A percentile compares a stretch with the other conserved stretches of the same genome.
Conservation (phyloP, 2,329 filamentous ascomycete genomes). For the Sporothrix globosa region DNA sequence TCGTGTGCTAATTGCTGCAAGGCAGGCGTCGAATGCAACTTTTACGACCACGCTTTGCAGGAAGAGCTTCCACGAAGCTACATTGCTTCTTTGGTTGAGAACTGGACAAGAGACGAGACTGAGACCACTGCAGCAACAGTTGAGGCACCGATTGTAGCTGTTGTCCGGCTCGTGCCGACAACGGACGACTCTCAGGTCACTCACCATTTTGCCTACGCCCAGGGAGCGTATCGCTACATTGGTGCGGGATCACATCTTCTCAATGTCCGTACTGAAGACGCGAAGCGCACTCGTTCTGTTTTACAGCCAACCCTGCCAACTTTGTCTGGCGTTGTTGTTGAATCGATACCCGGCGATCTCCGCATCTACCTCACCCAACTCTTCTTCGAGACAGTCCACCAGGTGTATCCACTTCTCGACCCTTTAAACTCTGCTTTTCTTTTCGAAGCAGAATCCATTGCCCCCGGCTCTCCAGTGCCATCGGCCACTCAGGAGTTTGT, state of each 20-base stretch:
- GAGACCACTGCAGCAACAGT: too few relatives aligned
- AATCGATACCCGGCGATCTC: neutral
- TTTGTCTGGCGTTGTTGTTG: neutral
- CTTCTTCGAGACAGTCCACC: slow-evolving; percentile 24
- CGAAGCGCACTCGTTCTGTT: neutral
- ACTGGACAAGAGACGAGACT: neutral
- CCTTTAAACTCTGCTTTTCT: neutral
- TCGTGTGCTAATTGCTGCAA: slow-evolving; percentile 26
- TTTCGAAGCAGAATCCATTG: neutral
- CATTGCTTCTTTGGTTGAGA: slow-evolving; percentile 26
- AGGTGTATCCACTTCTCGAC: slow-evolving; percentile 22
- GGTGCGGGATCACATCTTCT: slow-evolving; percentile 22
- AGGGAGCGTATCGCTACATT: slow-evolving; percentile 26
- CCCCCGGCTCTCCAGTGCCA: neutral
- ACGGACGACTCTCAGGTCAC: neutral
- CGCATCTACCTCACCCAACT: neutral
- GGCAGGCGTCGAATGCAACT: slow-evolving; percentile 29
- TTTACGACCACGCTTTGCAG: slow-evolving; percentile 27
- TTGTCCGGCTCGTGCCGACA: neutral
- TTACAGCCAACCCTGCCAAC: neutral
- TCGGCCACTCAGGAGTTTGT: slow-evolving; percentile 20
- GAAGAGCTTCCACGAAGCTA: slow-evolving; percentile 29
- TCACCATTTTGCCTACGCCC: slow-evolving; percentile 18
- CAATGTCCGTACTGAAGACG: neutral
- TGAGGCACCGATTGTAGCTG: neutral